Evolutionary conservation across 2,329 filamentous ascomycete species (phyloP).

Genomic region (Botrytis pseudocinerea): DNA sequence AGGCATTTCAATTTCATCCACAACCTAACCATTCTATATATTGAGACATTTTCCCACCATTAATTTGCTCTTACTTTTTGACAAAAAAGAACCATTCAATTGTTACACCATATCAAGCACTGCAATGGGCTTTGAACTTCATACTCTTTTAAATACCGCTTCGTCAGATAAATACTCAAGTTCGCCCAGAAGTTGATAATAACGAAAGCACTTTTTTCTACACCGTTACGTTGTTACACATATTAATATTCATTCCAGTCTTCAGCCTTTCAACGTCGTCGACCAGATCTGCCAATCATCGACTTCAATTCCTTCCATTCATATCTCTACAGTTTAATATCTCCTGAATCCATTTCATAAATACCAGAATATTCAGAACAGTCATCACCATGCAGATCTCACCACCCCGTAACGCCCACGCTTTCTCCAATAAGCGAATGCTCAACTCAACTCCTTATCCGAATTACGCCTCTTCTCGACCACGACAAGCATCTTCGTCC

Average conservation of each 20-base stretch:
- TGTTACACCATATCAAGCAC: slow-evolving; percentile 1
- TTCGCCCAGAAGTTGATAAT: slow-evolving; percentile 19
- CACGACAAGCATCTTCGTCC: slow-evolving; percentile 15
- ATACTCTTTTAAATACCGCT: slow-evolving; percentile 6
- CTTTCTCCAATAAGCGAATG: slow-evolving; percentile 22
- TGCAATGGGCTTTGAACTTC: slow-evolving; percentile 21
- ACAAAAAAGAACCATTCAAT: not conserved
- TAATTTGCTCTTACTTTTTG: not conserved
- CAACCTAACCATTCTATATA: slow-evolving; percentile 16
- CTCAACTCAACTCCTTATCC: slow-evolving; percentile 12
- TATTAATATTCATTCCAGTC: slow-evolving; percentile 23
- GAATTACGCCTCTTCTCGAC: slow-evolving; percentile 10
- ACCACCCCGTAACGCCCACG: slow-evolving; percentile 23
- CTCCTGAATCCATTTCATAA: not conserved
- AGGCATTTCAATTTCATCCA: slow-evolving; percentile 19
- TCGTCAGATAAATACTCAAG: slow-evolving; percentile 20
- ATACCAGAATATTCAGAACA: not conserved
- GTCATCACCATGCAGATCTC: slow-evolving; percentile 23
- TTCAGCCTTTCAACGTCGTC: slow-evolving; percentile 9
- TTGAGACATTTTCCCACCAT: slow-evolving; percentile 22
- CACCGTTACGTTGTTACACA: slow-evolving; percentile 20
- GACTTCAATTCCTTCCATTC: not conserved
- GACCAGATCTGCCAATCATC: not conserved
- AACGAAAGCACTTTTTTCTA: slow-evolving; percentile 22
- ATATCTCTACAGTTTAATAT: not conserved